Evolutionary conservation across 2,329 filamentous ascomycete species (phyloP), one percentile per base, ranked within the genome.

Genomic region (Tolypocladium endophyticum): DNA sequence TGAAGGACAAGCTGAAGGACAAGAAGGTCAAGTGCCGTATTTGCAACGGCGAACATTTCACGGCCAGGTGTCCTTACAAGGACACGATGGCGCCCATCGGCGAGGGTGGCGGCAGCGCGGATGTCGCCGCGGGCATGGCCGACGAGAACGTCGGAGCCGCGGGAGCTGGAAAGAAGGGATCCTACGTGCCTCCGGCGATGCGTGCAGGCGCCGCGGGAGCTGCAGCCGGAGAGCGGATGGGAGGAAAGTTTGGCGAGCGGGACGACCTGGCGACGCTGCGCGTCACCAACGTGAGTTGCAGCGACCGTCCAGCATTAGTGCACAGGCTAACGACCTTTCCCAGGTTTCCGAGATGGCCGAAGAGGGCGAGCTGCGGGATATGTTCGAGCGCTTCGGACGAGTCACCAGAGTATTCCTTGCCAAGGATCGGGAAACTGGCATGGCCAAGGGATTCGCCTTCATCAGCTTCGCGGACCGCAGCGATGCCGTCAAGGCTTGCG

Each of bases 21-120:
- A 96, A 97, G 86, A 95, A 97, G 81, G 95, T 99, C 82, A 97
- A 97, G 85, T 99, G 94, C 79, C 89, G 94, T 83, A 97, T 99
- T 74, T 99, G 94, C 81, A 90, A 87, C 74, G 94, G 93, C 73
- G 94, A 99, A 82, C 94, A 99, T 86, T 99, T 97, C 83, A 99
- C 94, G 50, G 93, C 93, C 67, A 88, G 94, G 75, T 99, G 94
- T 86, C 94, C 94, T 41, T 99, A 96, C 87, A 99, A 97, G 82
- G 94, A 97, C 75, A 99, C 93, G 69, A 97, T 99, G 92, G 92
- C 93, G 41, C 94, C 90, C 43, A 85, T 92, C 62, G 86, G 87
- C 66, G 85, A 86, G 74, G 79, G 76, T 59, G 74, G 72, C 55
- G 72, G 72, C 55, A 71, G 72, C 38, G 81, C 76, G 63, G 85